Evolutionary conservation across 495 filamentous ascomycete species (phyloP).

Genomic region (Apodospora peruviana): DNA sequence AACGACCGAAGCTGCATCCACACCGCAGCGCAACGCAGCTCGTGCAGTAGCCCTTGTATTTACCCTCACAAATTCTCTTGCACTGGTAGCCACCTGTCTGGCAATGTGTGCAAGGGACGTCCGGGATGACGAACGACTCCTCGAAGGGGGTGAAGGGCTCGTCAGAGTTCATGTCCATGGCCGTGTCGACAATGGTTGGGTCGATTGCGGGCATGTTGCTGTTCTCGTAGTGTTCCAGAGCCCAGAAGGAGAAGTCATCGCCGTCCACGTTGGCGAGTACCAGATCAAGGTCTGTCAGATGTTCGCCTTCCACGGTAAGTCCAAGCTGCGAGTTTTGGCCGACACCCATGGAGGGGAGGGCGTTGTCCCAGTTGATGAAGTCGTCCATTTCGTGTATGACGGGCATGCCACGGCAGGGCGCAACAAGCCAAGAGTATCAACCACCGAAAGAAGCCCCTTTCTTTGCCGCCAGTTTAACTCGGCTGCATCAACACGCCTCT

Average conservation of each 20-base stretch:
- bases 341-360: constrained; percentile 20
- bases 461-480: too few species aligned
- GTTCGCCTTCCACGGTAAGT: constrained; percentile 16
- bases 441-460: too few species aligned
- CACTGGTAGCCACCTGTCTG: constrained; percentile 63
- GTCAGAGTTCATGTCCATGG: neutral
- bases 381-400: constrained; percentile 31
- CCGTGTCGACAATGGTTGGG: constrained; percentile 6
- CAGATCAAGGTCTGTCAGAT: constrained; percentile 34
- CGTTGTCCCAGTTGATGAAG: constrained; percentile 44
- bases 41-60: constrained; percentile 64
- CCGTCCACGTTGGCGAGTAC: constrained; percentile 39
- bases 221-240: constrained; percentile 41
- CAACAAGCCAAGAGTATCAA: constrained; percentile 11
- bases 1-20: constrained; percentile 59
- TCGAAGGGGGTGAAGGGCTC: constrained; percentile 18
- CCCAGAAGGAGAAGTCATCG: constrained; percentile 47
- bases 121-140: constrained; percentile 33
- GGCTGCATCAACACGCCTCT: too few species aligned
- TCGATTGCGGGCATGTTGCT: constrained; percentile 18
- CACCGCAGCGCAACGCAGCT: constrained; percentile 72
- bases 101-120: constrained; percentile 66
- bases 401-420: constrained; percentile 14
- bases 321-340: constrained; percentile 6
- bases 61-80: constrained; percentile 65